Conservation (phyloP, 2,329 filamentous ascomycete genomes). For the Cladosporium velox region DNA sequence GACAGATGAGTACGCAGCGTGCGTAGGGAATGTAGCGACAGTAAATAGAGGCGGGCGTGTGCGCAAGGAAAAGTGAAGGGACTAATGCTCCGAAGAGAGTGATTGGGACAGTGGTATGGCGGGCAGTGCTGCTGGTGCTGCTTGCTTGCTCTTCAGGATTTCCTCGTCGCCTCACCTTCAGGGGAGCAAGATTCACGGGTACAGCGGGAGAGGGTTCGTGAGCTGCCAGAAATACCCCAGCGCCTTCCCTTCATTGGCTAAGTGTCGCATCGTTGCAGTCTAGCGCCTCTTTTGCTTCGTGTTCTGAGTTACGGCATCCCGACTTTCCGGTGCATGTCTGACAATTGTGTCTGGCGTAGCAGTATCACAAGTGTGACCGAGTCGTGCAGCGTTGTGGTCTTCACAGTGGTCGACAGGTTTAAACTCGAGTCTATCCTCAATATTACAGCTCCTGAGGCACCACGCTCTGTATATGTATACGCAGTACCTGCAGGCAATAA, state of each 20-base stretch:
- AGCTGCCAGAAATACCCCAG: background rate
- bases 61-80: background rate
- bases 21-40: background rate
- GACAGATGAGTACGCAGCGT: background rate
- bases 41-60: background rate
- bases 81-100: background rate
- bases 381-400: background rate
- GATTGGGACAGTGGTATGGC: background rate
- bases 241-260: background rate
- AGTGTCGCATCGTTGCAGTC: background rate
- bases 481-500: background rate
- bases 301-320: conserved; percentile 2
- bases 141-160: conserved; percentile 8
- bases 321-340: conserved; percentile 4
- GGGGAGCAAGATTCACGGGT: background rate
- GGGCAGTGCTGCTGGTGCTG: background rate
- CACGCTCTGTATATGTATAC: background rate
- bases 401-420: background rate
- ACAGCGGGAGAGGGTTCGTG: background rate
- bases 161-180: conserved; percentile 1
- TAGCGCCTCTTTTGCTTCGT: conserved; percentile 4
- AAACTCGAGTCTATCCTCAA: background rate
- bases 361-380: background rate
- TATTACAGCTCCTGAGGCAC: background rate
- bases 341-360: background rate